Evolutionary conservation across 305 asterid species (phyloP).

Genomic region (Caryopteris hybrid): DNA sequence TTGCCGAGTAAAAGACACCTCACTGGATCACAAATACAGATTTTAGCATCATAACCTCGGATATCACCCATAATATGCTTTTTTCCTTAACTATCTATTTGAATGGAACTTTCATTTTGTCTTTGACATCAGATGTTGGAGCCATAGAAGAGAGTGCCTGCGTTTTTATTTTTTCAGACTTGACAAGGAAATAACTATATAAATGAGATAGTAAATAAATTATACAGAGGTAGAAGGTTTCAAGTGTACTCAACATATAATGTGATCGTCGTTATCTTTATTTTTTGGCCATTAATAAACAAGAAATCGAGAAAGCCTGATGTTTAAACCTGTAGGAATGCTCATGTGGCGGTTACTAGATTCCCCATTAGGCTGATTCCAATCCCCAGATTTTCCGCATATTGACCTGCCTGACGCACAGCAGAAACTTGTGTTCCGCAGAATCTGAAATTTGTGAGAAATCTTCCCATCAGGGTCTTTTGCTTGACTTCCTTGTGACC

Average conservation of each 20-base stretch:
- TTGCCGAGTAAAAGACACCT: too few relatives aligned
- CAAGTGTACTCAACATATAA: not conserved
- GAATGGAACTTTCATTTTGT: too few relatives aligned
- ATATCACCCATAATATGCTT: too few relatives aligned
- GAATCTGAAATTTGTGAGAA: constrained; percentile 74
- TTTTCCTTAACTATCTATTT: too few relatives aligned
- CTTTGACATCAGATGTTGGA: too few relatives aligned
- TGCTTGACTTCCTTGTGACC: constrained; percentile 34
- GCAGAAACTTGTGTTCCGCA: constrained; percentile 74
- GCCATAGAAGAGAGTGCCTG: too few relatives aligned
- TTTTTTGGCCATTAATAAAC: not conserved
- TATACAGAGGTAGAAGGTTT: too few relatives aligned
- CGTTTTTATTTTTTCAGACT: too few relatives aligned
- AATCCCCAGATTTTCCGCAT: constrained; percentile 52
- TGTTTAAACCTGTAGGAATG: constrained; percentile 68
- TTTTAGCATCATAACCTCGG: too few relatives aligned
- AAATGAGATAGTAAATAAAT: too few relatives aligned
- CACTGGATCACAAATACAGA: too few relatives aligned
- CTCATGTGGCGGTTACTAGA: constrained; percentile 71
- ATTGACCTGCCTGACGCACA: constrained; percentile 72
- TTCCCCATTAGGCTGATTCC: constrained; percentile 52
- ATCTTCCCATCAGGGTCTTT: constrained; percentile 49
- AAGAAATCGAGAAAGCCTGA: not conserved
- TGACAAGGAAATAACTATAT: too few relatives aligned
- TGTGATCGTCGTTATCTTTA: not conserved